These are phyloP conservation scores for Sarocladiaceae sp. DNA, from an alignment of 2,329 filamentous ascomycete genomes.

Conservation along the genomic window DNA sequence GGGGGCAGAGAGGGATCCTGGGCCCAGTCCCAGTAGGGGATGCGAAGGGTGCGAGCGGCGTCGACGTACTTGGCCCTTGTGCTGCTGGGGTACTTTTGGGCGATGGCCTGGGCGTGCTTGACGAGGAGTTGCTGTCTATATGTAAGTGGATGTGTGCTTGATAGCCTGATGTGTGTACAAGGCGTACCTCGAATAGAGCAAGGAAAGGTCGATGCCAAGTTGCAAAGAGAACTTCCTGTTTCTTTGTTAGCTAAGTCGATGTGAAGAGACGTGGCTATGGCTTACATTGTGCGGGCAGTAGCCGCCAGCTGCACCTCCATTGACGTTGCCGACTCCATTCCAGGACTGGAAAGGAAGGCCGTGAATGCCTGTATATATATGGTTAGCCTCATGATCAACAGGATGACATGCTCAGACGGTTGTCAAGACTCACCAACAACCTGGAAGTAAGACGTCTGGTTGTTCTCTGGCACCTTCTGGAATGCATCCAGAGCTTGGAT, in stretches of 20 bases:
- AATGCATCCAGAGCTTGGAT: slow-evolving; percentile 9
- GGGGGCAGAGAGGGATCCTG: slow-evolving; percentile 33
- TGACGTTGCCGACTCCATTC: slow-evolving; percentile 30
- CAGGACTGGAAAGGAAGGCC: slow-evolving; percentile 18
- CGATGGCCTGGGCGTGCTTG: slow-evolving; percentile 38
- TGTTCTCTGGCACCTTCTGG: slow-evolving; percentile 1
- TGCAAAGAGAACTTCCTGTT: slow-evolving; percentile 41
- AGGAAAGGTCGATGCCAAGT: slow-evolving; percentile 53
- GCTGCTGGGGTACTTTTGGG: slow-evolving; percentile 32
- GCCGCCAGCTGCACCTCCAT: slow-evolving; percentile 25
- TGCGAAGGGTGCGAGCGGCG: slow-evolving; percentile 40
- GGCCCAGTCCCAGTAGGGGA: slow-evolving; percentile 53
- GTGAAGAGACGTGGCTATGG: not conserved
- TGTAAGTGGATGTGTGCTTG: no score
- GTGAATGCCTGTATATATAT: not conserved
- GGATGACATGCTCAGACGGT: no score
- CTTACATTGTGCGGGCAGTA: slow-evolving; percentile 44
- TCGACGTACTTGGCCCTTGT: slow-evolving; percentile 30
- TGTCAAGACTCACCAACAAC: not conserved
- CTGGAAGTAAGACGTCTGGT: slow-evolving; percentile 8
- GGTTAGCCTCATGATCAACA: not conserved
- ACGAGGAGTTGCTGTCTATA: slow-evolving; percentile 48
- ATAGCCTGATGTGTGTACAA: slow-evolving; percentile 22
- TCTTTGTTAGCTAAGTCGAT: slow-evolving; percentile 6
- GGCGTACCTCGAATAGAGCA: slow-evolving; percentile 48